Evolutionary conservation across 495 filamentous ascomycete genomes (phyloP), one percentile per base, ranked within the genome.

Genomic region (Filosporella fistucella): DNA sequence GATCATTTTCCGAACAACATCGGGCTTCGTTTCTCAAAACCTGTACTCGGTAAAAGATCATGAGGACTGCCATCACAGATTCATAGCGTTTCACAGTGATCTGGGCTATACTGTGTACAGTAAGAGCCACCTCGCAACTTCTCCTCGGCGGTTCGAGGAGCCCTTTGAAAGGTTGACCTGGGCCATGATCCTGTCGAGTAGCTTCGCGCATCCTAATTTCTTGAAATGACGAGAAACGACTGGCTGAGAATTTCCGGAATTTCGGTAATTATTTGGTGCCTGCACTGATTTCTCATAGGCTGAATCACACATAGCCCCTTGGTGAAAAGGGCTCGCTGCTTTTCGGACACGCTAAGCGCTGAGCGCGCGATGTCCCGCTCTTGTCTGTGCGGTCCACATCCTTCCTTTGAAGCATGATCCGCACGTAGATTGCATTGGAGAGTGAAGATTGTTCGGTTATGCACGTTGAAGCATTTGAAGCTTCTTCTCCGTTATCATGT

Each of bases 181-280:
- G 42, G 38, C 39, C 36, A 28, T 38, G 42, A 51, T 24, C 22
- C 37, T 36, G 55, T 45, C 50, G 45, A 50, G 47, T 53, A 45
- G 34, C 35, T 14, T 24, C 42, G 45, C 23, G 13, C 41, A 47
- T 43, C 42, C 26, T 28, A 48, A 49, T 48, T 54, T 54, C 26
- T 35, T 25, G n/a, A n/a, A n/a, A n/a, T n/a, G n/a, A n/a, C n/a
- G 18, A 40, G 22, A 53, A 56, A 46, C 29, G 46, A 60, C 39
- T 54, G 53, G 57, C 42, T 56, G 54, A 55, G 51, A 47, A 57
- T 42, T 45, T 58, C 32, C 41, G 29, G 30, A 34, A 34, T 37
- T 32, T 39, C 46, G 33, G 46, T 20, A 38, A 23, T 47, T 45
- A n/a, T n/a, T 46, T 50, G 14, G 21, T 42, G 33, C 13, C 26